Evolutionary conservation across 345 rosid species (phyloP).

Genomic region (Acer campestre): DNA sequence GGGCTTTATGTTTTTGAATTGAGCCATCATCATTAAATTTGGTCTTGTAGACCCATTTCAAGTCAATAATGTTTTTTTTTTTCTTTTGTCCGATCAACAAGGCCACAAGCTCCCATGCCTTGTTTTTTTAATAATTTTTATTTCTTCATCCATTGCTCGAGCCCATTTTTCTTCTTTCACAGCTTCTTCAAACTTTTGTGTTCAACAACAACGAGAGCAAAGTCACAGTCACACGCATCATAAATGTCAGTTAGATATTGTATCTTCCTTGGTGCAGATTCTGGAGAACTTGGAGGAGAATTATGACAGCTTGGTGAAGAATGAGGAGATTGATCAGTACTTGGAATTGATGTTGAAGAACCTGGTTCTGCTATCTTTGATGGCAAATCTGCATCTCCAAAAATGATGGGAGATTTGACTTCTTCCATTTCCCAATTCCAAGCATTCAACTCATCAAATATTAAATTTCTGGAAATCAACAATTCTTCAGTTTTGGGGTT

Average conservation of each 20-base stretch:
- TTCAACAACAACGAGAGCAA: not conserved
- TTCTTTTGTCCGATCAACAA: not conserved
- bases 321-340: too few species aligned
- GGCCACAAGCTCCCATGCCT: not conserved
- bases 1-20: not conserved
- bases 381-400: not conserved
- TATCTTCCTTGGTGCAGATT: not conserved
- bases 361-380: too few species aligned
- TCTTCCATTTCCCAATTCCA: not conserved
- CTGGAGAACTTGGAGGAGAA: not conserved
- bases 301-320: not conserved
- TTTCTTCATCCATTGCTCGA: slow-evolving; percentile 1
- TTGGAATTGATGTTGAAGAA: not conserved
- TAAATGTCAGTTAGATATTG: not conserved
- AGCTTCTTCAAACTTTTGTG: not conserved
- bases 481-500: not conserved
- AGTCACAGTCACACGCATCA: not conserved
- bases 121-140: not conserved
- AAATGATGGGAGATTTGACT: not conserved
- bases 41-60: slow-evolving; percentile 4
- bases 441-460: not conserved
- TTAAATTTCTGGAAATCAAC: not conserved
- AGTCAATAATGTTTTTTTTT: not conserved
- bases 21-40: not conserved
- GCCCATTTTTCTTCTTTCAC: not conserved